Evolutionary conservation across 371 early-diverging fungal genomes (phyloP).

Genomic region (Choanephora cucurbitarum): DNA sequence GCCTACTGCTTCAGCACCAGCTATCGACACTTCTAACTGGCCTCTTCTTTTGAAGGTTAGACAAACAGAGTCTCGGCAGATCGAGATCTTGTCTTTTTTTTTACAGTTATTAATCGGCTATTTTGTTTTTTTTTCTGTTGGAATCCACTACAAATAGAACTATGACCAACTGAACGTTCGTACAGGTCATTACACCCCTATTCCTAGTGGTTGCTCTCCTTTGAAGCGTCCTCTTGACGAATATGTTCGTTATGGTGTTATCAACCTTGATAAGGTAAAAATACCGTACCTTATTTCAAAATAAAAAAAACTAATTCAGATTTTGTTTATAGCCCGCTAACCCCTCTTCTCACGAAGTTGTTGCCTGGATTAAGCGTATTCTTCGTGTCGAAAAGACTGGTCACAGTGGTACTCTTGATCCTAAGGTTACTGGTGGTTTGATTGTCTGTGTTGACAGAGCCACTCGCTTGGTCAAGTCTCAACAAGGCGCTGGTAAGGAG

Average conservation of each 20-base stretch:
- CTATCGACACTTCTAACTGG: constrained; percentile 93
- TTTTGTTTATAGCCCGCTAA: constrained; percentile 89
- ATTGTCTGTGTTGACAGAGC: constrained; percentile 99
- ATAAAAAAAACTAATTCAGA: neutral
- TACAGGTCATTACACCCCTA: constrained; percentile 98
- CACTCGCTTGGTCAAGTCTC: constrained; percentile 98
- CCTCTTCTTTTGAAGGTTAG: constrained; percentile 91
- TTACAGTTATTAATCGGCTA: neutral
- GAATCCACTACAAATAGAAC: constrained; percentile 60
- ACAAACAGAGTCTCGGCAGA: neutral
- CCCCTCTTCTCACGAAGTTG: constrained; percentile 99
- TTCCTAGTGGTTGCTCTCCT: constrained; percentile 95
- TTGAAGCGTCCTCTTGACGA: constrained; percentile 92
- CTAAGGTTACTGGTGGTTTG: constrained; percentile 99
- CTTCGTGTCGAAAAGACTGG: constrained; percentile 99
- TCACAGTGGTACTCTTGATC: constrained; percentile 99
- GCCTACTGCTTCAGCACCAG: constrained; percentile 74
- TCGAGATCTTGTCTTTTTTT: neutral
- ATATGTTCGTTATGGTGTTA: constrained; percentile 97
- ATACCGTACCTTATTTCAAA: neutral
- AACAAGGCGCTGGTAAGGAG: constrained; percentile 99
- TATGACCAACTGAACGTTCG: constrained; percentile 98
- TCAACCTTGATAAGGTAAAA: constrained; percentile 80
- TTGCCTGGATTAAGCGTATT: constrained; percentile 99
- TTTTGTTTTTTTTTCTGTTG: neutral